Conservation (phyloP, 495 filamentous ascomycete genomes). For the Penicillium cosmopolitanum region DNA sequence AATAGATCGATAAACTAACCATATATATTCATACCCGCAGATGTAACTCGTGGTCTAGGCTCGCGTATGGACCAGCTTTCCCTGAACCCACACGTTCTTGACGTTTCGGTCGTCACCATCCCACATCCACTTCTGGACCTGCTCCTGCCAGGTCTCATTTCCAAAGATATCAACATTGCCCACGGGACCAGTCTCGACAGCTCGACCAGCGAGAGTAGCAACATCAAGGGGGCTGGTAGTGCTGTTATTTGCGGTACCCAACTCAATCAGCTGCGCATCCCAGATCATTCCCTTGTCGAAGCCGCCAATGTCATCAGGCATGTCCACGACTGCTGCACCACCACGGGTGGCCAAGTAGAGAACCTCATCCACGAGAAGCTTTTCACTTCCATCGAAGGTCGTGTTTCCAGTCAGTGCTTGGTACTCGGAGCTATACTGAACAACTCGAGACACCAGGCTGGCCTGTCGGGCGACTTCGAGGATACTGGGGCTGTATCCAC, state of each 20-base stretch:
- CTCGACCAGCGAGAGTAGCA: constrained; percentile 4
- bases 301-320: constrained; percentile 67
- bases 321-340: constrained; percentile 75
- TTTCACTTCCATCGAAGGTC: constrained; percentile 36
- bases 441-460: constrained; percentile 67
- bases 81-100: constrained; percentile 72
- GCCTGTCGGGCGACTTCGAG: constrained; percentile 81
- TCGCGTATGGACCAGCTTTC: constrained; percentile 67
- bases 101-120: constrained; percentile 88
- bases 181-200: constrained; percentile 24
- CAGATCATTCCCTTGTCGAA: constrained; percentile 88
- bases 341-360: constrained; percentile 83
- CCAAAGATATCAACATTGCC: constrained; percentile 76
- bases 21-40: neutral
- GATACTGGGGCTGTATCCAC: constrained; percentile 79
- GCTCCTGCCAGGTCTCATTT: constrained; percentile 77
- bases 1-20: neutral
- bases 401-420: constrained; percentile 10
- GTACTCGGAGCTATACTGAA: constrained; percentile 21
- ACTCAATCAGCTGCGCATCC: constrained; percentile 80
- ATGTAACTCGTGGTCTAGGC: neutral
- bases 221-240: constrained; percentile 16
- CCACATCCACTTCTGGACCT: constrained; percentile 89
- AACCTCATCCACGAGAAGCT: constrained; percentile 82
- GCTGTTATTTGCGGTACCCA: constrained; percentile 44